These are phyloP conservation scores for Salix koriyanagi DNA, from an alignment of 345 rosid species.

Conservation along the genomic window DNA sequence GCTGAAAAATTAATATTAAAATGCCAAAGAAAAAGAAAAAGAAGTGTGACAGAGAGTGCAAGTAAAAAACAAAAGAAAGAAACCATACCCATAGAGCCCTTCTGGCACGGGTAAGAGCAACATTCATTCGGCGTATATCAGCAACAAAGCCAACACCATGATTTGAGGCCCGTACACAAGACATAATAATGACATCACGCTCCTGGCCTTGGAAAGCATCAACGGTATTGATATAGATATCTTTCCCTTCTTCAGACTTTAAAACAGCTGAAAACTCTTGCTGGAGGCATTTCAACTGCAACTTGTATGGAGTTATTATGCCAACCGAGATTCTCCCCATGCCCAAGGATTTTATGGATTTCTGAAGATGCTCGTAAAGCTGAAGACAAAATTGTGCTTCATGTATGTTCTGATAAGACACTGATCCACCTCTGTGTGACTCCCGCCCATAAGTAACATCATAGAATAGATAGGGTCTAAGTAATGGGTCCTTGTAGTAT, in stretches of 20 bases:
- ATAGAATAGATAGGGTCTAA: slow-evolving; percentile 78
- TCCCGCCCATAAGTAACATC: slow-evolving; percentile 94
- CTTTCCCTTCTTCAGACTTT: slow-evolving; percentile 86
- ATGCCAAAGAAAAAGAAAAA: background rate
- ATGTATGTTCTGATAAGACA: slow-evolving; percentile 82
- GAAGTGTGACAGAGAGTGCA: background rate
- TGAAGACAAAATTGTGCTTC: slow-evolving; percentile 94
- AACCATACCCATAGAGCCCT: slow-evolving; percentile 90
- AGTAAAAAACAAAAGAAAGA: background rate
- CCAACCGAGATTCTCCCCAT: slow-evolving; percentile 77
- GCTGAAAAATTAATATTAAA: background rate
- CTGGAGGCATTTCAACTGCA: slow-evolving; percentile 92
- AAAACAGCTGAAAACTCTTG: slow-evolving; percentile 75
- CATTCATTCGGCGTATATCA: slow-evolving; percentile 97
- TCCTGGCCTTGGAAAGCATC: slow-evolving; percentile 99
- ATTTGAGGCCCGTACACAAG: slow-evolving; percentile 94
- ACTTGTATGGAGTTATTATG: slow-evolving; percentile 93
- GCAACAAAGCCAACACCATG: slow-evolving; percentile 98
- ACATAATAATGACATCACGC: slow-evolving; percentile 98
- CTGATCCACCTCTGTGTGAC: slow-evolving; percentile 96
- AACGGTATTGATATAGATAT: slow-evolving; percentile 89
- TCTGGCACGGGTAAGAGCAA: slow-evolving; percentile 97
- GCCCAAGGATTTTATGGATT: slow-evolving; percentile 59
- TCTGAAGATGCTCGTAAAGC: slow-evolving; percentile 86
- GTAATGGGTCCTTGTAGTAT: slow-evolving; percentile 81